A percentile compares a stretch with the other conserved stretches of the same genome.
These are phyloP conservation scores for Plasmodium falciparum DNA, from an alignment of 169 alveolate genomes.

Conservation along the genomic window DNA sequence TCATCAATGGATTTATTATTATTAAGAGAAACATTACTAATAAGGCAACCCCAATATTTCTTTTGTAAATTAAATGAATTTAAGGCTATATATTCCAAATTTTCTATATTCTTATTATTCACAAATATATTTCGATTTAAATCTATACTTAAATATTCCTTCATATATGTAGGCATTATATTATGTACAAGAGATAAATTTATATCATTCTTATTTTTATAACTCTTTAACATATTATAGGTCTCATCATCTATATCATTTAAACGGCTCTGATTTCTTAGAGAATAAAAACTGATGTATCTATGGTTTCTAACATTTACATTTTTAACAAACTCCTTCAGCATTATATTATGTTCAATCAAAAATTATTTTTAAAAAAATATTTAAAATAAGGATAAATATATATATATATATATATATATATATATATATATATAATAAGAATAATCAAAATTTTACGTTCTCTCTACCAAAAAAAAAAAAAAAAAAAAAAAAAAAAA, in stretches of 20 bases:
- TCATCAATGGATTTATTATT: conserved; percentile 14
- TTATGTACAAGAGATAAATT: conserved; percentile 64
- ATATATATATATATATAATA: background rate
- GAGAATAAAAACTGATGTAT: conserved; percentile 31
- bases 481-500: too few relatives aligned
- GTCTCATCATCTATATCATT: conserved; percentile 65
- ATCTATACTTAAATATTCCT: conserved; percentile 34
- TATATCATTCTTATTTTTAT: conserved; percentile 44
- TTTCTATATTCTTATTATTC: conserved; percentile 10
- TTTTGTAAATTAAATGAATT: conserved; percentile 45
- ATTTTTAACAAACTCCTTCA: background rate
- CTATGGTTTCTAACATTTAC: background rate
- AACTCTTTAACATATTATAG: conserved; percentile 12
- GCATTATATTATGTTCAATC: background rate
- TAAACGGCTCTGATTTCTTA: conserved; percentile 40
- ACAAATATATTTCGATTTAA: conserved; percentile 25
- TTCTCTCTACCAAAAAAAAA: too few relatives aligned
- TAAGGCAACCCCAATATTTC: conserved; percentile 65
- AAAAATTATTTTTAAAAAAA: background rate
- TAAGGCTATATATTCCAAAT: conserved; percentile 40
- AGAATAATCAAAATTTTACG: too few relatives aligned
- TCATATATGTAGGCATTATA: conserved; percentile 41
- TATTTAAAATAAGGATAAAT: background rate
- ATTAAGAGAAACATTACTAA: background rate
- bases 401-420: background rate